Conservation (phyloP, 306 rosid genomes). For the Amphicarpaea edgeworthii region DNA sequence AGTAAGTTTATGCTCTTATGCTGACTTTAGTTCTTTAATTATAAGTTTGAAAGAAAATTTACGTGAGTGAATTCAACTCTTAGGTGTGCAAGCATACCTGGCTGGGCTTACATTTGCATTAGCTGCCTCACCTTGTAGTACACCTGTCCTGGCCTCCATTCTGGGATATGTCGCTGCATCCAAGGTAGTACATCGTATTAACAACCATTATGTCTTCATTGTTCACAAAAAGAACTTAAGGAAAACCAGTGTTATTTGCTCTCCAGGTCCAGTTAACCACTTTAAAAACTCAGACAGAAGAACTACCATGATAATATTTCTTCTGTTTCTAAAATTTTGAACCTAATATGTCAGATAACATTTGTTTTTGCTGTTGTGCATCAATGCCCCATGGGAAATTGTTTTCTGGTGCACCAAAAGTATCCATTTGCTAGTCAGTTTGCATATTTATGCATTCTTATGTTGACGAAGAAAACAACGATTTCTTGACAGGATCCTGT, state of each 20-base stretch:
- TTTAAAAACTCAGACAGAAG: not conserved
- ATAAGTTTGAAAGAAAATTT: conserved; percentile 31
- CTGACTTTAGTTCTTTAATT: conserved; percentile 1
- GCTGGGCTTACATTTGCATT: conserved; percentile 97
- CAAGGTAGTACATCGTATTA: conserved; percentile 75
- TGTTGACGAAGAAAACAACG: conserved; percentile 26
- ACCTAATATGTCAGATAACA: conserved; percentile 2
- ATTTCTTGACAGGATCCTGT: conserved; percentile 76
- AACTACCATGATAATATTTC: too few relatives aligned
- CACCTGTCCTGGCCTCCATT: conserved; percentile 87
- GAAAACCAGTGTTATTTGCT: not conserved
- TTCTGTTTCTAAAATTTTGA: not conserved
- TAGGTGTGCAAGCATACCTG: conserved; percentile 94
- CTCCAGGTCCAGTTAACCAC: conserved; percentile 5
- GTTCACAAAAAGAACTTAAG: conserved; percentile 8
- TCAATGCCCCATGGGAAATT: conserved; percentile 10
- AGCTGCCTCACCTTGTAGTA: conserved; percentile 98
- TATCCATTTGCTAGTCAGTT: conserved; percentile 20
- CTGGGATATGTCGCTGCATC: conserved; percentile 95
- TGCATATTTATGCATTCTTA: conserved; percentile 16
- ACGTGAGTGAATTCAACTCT: conserved; percentile 38
- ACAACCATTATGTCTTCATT: conserved; percentile 38
- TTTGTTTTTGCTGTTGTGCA: too few relatives aligned
- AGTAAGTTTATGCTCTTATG: conserved; percentile 54
- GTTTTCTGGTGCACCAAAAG: conserved; percentile 19